Percentiles rank a stretch among this genome's conserved stretches.
These are phyloP conservation scores for Crithidia acanthocephali DNA, from an alignment of 208 protist species.

Conservation along the genomic window DNA sequence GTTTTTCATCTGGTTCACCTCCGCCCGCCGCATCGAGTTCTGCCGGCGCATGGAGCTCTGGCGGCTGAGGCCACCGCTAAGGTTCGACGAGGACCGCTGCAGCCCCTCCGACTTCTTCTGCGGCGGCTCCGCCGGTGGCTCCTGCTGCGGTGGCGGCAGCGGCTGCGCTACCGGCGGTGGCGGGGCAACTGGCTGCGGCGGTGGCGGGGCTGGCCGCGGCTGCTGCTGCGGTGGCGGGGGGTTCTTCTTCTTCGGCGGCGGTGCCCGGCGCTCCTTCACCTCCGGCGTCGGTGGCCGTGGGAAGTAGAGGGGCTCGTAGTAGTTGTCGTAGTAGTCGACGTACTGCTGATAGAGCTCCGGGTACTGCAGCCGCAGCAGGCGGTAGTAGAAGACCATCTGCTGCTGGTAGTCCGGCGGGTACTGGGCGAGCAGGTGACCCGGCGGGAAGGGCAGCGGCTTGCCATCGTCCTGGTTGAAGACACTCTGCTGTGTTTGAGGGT, in stretches of 20 bases:
- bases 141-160: conserved; percentile 7
- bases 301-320: conserved; percentile 49
- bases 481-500: conserved; percentile 19
- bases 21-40: conserved; percentile 54
- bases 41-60: conserved; percentile 53
- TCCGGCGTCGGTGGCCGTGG: conserved; percentile 8
- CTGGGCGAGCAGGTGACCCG: conserved; percentile 44
- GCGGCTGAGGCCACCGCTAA: conserved; percentile 30
- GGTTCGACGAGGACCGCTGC: conserved; percentile 31
- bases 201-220: neutral
- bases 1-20: conserved; percentile 53
- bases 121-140: conserved; percentile 5
- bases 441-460: conserved; percentile 51
- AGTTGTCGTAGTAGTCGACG: conserved; percentile 54
- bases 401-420: conserved; percentile 61
- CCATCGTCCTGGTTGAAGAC: conserved; percentile 30
- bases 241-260: conserved; percentile 15
- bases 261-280: conserved; percentile 1
- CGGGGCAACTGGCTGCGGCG: neutral
- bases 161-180: neutral
- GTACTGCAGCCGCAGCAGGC: conserved; percentile 46
- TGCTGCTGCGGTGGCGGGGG: conserved; percentile 5
- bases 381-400: conserved; percentile 56
- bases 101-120: neutral
- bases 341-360: conserved; percentile 66